These are phyloP conservation scores for Rhazya stricta DNA, from an alignment of 257 asterid genomes.

Conservation along the genomic window DNA sequence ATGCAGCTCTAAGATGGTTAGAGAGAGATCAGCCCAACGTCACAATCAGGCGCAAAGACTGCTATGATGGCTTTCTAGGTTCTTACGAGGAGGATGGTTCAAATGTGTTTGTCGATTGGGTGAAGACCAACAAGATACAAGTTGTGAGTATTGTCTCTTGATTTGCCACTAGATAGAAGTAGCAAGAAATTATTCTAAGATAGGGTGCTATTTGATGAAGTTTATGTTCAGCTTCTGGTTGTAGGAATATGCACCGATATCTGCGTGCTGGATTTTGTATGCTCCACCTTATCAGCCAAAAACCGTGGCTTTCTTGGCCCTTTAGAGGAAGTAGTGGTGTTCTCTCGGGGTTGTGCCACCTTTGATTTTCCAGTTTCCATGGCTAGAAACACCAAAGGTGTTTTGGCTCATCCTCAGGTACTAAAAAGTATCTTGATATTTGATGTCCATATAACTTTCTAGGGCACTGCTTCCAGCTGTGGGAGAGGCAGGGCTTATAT, in stretches of 20 bases:
- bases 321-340: slow-evolving; percentile 51
- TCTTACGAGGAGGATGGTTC: slow-evolving; percentile 63
- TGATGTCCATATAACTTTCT: not conserved
- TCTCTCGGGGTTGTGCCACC: slow-evolving; percentile 68
- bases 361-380: slow-evolving; percentile 52
- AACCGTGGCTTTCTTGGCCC: slow-evolving; percentile 51
- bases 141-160: slow-evolving; percentile 29
- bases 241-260: slow-evolving; percentile 69
- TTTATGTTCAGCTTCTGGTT: slow-evolving; percentile 42
- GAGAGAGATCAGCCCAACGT: slow-evolving; percentile 51
- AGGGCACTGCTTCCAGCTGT: not conserved
- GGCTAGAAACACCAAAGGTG: slow-evolving; percentile 38
- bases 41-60: slow-evolving; percentile 59
- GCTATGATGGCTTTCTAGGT: slow-evolving; percentile 66
- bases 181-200: not conserved
- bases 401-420: slow-evolving; percentile 61
- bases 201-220: slow-evolving; percentile 6
- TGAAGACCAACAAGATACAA: slow-evolving; percentile 45
- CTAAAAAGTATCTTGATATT: no score
- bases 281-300: slow-evolving; percentile 62
- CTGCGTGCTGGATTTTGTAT: slow-evolving; percentile 70
- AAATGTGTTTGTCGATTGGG: slow-evolving; percentile 58
- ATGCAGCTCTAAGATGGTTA: slow-evolving; percentile 59
- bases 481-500: not conserved
- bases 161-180: not conserved